Base-by-base conservation (phyloP, 2,329 filamentous ascomycete genomes). In the Arthrobotrys sphaeroides region DNA sequence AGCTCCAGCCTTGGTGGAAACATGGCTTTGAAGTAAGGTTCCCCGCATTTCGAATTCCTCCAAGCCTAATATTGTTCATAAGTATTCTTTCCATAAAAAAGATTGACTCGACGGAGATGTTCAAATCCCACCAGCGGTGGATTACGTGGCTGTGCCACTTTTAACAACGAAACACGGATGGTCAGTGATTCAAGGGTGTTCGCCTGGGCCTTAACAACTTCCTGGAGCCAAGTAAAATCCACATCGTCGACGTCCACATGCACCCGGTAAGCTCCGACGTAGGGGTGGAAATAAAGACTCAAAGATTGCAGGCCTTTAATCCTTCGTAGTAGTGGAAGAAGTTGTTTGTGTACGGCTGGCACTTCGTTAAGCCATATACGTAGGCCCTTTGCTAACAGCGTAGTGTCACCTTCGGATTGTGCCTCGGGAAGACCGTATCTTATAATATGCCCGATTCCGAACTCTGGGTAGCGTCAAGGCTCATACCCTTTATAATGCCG, bases 1-100 rank as follows among this genome's bases (percentile, higher is more conserved):
- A 16, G 16, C n/a, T 74, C 53, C 9, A 74, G 22, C 10, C 53
- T 43, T 12, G 18, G 38, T 0, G 69, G 69, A n/a, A 67, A 67
- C 5, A 38, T 33, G 4, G 7, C 10, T 3, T 43, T 22, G 5
- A 74, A 45, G n/a, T 55, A 67, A 5, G 45, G 42, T 12, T 18
- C 42, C 2, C 42, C 49, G 20, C 28, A 33, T 33, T 33, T 33
- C 10, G 3, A 18, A 1, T 13, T 26, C 28, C 2, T 22, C 13
- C 13, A 0, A 12, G 7, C 5, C 6, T 24, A 13, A 6, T 20
- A 49, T 3, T 2, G n/a, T 5, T 12, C n/a, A 6, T 26, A 2
- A 10, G 26, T 62, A 31, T 62, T 42, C 4, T 10, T 5, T 18
- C 26, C 42, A 36, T 60, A 67, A n/a, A 55, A 62, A 0, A 72